Percentiles rank a stretch among this genome's conserved stretches.
phyloP scores from a whole-genome alignment of 169 alveolate species.

The Ichthyophthirius multifiliis region DNA sequence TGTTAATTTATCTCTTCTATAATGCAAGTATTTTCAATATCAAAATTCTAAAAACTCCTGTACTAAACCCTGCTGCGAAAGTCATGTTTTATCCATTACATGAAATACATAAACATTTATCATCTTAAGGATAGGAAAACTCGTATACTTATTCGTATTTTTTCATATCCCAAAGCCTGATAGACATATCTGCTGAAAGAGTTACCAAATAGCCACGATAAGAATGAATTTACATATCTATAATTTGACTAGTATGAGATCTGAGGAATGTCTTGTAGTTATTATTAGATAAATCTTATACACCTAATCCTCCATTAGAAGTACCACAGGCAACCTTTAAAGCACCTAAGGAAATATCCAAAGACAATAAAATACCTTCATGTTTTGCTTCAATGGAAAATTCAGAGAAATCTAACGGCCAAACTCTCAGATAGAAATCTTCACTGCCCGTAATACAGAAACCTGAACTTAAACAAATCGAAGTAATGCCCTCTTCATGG shows the following conservation, averaged over 20 bases:
- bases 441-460: conserved; percentile 91
- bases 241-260: conserved; percentile 85
- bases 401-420: conserved; percentile 89
- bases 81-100: conserved; percentile 67
- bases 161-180: conserved; percentile 84
- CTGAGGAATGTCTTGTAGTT: conserved; percentile 83
- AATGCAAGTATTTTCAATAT: conserved; percentile 80
- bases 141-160: conserved; percentile 72
- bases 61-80: conserved; percentile 84
- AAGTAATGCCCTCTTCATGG: conserved; percentile 83
- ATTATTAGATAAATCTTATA: conserved; percentile 77
- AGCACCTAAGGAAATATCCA: conserved; percentile 87
- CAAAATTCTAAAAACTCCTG: conserved; percentile 83
- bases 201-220: conserved; percentile 63
- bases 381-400: conserved; percentile 86
- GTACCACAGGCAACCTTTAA: conserved; percentile 87
- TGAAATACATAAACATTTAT: conserved; percentile 67
- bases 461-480: conserved; percentile 86
- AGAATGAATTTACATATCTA: conserved; percentile 66
- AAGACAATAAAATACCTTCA: conserved; percentile 85
- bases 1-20: conserved; percentile 74
- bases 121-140: conserved; percentile 73
- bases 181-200: conserved; percentile 77
- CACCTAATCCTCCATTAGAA: conserved; percentile 84
- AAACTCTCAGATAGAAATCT: conserved; percentile 84